These are phyloP conservation scores for thale cress (Arabidopsis thaliana) DNA, from an alignment of 345 rosid genomes.

Conservation along the genomic window DNA sequence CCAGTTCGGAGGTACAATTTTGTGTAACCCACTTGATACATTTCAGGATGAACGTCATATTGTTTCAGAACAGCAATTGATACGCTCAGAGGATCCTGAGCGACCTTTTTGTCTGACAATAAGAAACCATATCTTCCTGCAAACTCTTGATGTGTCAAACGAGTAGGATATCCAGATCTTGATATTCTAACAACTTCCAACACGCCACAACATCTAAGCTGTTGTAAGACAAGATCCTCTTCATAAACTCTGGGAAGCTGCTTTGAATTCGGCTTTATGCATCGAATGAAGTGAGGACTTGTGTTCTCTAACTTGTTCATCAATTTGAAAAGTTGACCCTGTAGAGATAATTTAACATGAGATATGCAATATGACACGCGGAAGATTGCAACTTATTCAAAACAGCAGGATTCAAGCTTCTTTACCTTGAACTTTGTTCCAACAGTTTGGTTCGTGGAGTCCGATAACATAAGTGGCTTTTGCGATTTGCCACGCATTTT, in stretches of 20 bases:
- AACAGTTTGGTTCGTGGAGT: constrained; percentile 71
- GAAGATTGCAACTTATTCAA: constrained; percentile 14
- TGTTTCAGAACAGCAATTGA: constrained; percentile 80
- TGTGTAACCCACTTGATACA: constrained; percentile 93
- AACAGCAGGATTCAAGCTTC: constrained; percentile 24
- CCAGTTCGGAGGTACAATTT: constrained; percentile 81
- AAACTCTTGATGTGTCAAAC: constrained; percentile 86
- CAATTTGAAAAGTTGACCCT: constrained; percentile 92
- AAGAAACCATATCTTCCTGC: constrained; percentile 83
- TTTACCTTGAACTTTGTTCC: constrained; percentile 82
- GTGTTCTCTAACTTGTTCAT: constrained; percentile 88
- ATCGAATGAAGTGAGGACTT: constrained; percentile 85
- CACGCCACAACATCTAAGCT: constrained; percentile 87
- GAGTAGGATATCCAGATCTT: constrained; percentile 86
- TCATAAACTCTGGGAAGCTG: constrained; percentile 70
- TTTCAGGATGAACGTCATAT: constrained; percentile 71
- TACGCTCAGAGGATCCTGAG: constrained; percentile 73
- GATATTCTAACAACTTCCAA: constrained; percentile 89
- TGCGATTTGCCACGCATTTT: constrained; percentile 51
- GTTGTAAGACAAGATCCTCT: constrained; percentile 75
- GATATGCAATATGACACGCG: constrained; percentile 1
- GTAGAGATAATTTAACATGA: constrained; percentile 22
- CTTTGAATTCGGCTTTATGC: constrained; percentile 83
- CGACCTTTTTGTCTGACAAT: constrained; percentile 51
- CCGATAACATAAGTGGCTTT: constrained; percentile 49